Evolutionary conservation across 805 yeast genomes (phyloP), one percentile per base, ranked within the genome.

Genomic region (Kuraishia ogatae): DNA sequence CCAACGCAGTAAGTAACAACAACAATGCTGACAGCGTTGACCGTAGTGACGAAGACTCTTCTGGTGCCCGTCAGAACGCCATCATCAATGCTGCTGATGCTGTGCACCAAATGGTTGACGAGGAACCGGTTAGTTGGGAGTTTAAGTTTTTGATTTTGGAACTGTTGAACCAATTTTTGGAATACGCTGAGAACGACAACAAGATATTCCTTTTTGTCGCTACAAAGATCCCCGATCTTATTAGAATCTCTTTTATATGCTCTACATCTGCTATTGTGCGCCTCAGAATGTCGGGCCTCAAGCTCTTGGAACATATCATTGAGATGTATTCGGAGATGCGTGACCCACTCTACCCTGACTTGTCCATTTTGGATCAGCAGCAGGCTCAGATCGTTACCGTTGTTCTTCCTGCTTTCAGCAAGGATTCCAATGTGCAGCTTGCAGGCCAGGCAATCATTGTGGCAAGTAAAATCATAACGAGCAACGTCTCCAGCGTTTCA

Each of bases 371-470:
- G 49, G 96, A 89, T 60, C 97, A 92, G 68, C 96, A 88, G 63
- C 97, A 94, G 63, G 98, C 98, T 0, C 97, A 90, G 62, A 89
- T 94, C 10, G 85, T 89, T 10, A 85, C 96, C 56, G 96, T 98
- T 0, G 75, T 93, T 55, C 80, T 90, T 52, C 97, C 97, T 0
- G 89, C 96, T 11, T 93, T 94, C 70, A 79, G 78, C 39, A 73
- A 78, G 2, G 92, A 84, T 20, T 84, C 91, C 55, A 84, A 86
- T 13, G 82, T 96, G 1, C 79, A 79, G 43, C 78, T 90, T 0
- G 91, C 93, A 1, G 80, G 88, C 22, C 80, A 80, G 54, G 97
- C 97, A 0, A 79, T 93, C 39, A 80, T 81, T 48, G 87, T 91
- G 1, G 82, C 88, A 43, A 91, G 96, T 0, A 84, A 83, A 55